Conservation (phyloP, 2,329 filamentous ascomycete species). For the Truncatella angustata region DNA sequence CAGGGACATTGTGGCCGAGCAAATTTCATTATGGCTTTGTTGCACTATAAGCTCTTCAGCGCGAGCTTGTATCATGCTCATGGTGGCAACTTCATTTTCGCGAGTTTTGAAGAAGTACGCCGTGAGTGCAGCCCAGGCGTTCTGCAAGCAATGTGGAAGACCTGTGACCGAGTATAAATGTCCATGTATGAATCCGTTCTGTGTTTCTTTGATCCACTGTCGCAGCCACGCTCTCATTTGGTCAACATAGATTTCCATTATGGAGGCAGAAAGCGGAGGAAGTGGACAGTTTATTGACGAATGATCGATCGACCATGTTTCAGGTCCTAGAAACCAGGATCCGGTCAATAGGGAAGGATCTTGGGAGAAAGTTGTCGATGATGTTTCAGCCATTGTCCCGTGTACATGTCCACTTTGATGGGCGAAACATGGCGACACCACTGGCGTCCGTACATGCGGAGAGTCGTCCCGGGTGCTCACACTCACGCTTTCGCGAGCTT, state of each 20-base stretch:
- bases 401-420: not conserved
- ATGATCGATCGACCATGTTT: not conserved
- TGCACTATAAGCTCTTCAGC: not conserved
- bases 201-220: not conserved
- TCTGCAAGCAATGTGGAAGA: not conserved
- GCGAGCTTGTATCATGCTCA: not conserved
- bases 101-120: not conserved
- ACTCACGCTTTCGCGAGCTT: no score
- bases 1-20: not conserved
- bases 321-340: not conserved
- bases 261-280: not conserved
- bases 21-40: not conserved
- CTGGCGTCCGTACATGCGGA: not conserved
- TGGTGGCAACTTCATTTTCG: not conserved
- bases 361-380: not conserved
- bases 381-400: not conserved
- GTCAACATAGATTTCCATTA: not conserved
- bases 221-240: not conserved
- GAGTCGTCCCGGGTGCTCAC: no score
- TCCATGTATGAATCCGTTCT: not conserved
- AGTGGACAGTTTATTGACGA: not conserved
- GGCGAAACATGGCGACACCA: not conserved
- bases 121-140: not conserved
- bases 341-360: not conserved
- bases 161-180: not conserved